Percentiles rank a stretch among this genome's conserved stretches.
These are phyloP conservation scores for Brasenia schreberi DNA, from an alignment of 164 flowering plant genomes.

Conservation along the genomic window DNA sequence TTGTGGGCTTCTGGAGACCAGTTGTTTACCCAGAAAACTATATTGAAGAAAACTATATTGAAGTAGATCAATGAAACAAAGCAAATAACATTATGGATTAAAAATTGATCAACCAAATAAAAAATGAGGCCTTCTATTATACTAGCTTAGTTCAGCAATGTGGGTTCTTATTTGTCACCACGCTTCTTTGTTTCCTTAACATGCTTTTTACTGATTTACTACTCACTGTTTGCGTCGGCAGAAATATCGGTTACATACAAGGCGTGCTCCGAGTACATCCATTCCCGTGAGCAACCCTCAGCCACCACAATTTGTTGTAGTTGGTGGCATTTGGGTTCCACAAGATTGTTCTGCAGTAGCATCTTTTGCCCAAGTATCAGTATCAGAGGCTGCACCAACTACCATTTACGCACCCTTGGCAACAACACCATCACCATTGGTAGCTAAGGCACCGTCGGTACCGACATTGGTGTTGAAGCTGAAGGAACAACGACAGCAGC, in stretches of 20 bases:
- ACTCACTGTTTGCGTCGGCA: background rate
- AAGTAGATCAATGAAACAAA: background rate
- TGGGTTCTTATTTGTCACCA: background rate
- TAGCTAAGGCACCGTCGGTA: background rate
- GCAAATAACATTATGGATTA: background rate
- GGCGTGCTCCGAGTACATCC: background rate
- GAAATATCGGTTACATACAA: slow-evolving; percentile 1
- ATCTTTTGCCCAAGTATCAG: background rate
- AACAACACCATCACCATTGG: background rate
- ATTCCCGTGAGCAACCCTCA: background rate
- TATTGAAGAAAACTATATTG: background rate
- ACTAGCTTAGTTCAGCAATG: background rate
- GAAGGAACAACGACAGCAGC: background rate
- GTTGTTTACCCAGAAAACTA: no score
- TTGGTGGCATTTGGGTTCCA: slow-evolving; percentile 71
- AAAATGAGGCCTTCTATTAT: no score
- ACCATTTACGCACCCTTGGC: background rate
- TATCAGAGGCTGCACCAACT: background rate
- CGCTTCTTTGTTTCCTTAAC: background rate
- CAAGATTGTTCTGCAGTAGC: slow-evolving; percentile 28
- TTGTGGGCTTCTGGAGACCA: no score
- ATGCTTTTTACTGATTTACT: background rate
- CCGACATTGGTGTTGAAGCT: background rate
- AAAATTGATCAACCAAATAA: background rate
- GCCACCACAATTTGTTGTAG: slow-evolving; percentile 50